These are phyloP conservation scores for Phlegmacium glaucopus DNA, from an alignment of 768 basidiomycete species.

Conservation along the genomic window DNA sequence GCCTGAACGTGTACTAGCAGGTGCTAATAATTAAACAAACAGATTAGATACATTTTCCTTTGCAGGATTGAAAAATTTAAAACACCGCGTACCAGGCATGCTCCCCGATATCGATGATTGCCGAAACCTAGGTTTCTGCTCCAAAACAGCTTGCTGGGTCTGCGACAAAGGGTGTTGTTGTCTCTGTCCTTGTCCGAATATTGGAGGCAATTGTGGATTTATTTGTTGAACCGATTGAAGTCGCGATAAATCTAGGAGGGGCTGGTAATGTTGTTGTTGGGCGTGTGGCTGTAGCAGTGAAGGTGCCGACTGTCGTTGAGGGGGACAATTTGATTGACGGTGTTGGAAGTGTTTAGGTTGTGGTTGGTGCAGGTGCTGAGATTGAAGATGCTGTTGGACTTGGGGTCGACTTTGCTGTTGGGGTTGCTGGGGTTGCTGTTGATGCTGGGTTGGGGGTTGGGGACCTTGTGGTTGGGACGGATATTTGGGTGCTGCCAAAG, in stretches of 20 bases:
- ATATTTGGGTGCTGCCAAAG: too few species aligned
- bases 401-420: neutral
- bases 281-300: too few species aligned
- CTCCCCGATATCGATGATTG: conserved; percentile 8
- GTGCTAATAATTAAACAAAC: too few species aligned
- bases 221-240: neutral
- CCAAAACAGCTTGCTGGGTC: conserved; percentile 2
- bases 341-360: neutral
- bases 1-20: too few species aligned
- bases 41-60: too few species aligned
- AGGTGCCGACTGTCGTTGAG: neutral
- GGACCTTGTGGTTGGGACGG: neutral
- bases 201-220: too few species aligned
- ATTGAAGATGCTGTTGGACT: neutral
- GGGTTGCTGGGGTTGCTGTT: neutral
- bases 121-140: conserved; percentile 7
- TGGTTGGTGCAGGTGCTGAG: neutral
- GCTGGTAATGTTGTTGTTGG: too few species aligned
- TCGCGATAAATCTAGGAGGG: too few species aligned
- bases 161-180: conserved; percentile 1
- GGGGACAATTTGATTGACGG: neutral
- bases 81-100: neutral
- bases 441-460: neutral
- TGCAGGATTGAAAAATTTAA: too few species aligned
- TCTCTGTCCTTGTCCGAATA: neutral